These are phyloP conservation scores for Vigna radiata DNA, from an alignment of 306 rosid genomes.

Conservation along the genomic window DNA sequence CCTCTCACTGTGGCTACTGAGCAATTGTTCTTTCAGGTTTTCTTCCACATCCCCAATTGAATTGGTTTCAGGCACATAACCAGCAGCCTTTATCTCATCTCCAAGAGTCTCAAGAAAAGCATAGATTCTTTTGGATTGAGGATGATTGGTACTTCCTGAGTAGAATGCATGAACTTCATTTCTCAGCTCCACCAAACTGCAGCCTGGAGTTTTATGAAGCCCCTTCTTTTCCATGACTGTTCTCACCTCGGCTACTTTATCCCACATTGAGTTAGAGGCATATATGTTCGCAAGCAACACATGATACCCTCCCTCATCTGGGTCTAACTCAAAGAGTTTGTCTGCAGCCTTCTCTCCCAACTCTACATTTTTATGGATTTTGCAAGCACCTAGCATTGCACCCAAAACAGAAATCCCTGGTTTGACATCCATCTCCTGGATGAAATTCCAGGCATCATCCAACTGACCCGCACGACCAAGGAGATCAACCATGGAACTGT, in stretches of 20 bases:
- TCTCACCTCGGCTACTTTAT: constrained; percentile 71
- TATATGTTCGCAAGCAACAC: constrained; percentile 82
- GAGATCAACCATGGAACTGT: constrained; percentile 84
- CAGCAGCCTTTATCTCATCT: constrained; percentile 70
- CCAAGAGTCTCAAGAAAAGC: constrained; percentile 62
- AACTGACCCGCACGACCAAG: constrained; percentile 86
- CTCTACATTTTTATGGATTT: constrained; percentile 77
- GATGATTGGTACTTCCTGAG: constrained; percentile 78
- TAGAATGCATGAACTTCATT: constrained; percentile 78
- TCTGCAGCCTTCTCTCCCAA: constrained; percentile 78
- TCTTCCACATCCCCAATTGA: constrained; percentile 76
- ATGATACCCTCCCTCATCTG: constrained; percentile 78
- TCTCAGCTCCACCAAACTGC: constrained; percentile 73
- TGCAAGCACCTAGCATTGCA: constrained; percentile 92
- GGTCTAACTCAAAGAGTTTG: constrained; percentile 67
- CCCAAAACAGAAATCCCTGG: constrained; percentile 82
- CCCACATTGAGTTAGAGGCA: constrained; percentile 81
- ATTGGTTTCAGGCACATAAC: constrained; percentile 70
- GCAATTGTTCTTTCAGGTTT: constrained; percentile 68
- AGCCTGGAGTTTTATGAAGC: constrained; percentile 79
- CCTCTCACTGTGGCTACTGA: constrained; percentile 86
- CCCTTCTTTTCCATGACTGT: constrained; percentile 65
- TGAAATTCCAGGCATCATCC: constrained; percentile 83
- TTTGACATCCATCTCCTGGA: constrained; percentile 70
- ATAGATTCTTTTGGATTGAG: constrained; percentile 75